phyloP scores from a whole-genome alignment of 2,329 filamentous ascomycete species.

The Colletotrichum cereale region DNA sequence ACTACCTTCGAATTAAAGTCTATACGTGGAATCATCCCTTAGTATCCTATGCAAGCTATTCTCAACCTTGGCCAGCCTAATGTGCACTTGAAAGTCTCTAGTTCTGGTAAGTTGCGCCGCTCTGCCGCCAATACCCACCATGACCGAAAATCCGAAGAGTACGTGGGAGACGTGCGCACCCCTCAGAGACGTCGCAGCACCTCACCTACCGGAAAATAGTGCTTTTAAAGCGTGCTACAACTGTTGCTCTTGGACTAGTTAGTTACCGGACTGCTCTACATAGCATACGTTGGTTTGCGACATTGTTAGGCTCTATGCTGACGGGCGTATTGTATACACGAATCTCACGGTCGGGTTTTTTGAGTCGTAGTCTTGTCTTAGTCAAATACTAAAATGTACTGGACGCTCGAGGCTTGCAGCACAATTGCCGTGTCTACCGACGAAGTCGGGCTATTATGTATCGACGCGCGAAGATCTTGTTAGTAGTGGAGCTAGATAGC shows the following conservation, averaged over 20 bases:
- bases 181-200: not conserved
- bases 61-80: too few relatives aligned
- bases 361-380: not conserved
- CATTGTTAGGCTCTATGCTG: not conserved
- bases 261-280: too few relatives aligned
- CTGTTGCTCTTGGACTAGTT: not conserved
- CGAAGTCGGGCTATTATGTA: not conserved
- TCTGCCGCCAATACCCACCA: not conserved
- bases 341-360: not conserved
- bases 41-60: too few relatives aligned
- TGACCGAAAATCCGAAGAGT: not conserved
- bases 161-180: not conserved
- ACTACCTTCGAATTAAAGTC: not conserved
- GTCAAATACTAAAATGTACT: constrained; percentile 5
- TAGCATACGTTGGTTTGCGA: too few relatives aligned
- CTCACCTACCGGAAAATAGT: not conserved
- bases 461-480: not conserved
- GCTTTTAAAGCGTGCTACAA: not conserved
- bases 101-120: not conserved
- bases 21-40: not conserved
- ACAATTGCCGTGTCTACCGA: not conserved
- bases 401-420: constrained; percentile 1
- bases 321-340: not conserved
- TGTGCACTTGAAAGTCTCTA: not conserved
- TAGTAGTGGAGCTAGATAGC: not conserved